Conservation (phyloP, 2,329 filamentous ascomycete species). For the Botrytis paeoniae region DNA sequence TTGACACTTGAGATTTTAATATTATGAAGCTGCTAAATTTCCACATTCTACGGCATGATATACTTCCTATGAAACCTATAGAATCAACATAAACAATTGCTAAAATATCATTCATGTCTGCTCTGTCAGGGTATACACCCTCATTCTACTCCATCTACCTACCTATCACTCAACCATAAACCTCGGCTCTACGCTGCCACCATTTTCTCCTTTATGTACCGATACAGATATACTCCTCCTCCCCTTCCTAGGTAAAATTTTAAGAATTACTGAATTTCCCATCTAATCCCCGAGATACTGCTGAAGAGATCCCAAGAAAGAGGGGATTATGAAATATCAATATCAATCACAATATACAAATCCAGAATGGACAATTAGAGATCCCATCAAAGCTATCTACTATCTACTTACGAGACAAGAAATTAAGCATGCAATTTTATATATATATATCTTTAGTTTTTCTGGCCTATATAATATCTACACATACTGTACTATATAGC, state of each 20-base stretch:
- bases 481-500: neutral
- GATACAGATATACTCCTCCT: neutral
- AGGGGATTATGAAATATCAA: neutral
- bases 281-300: neutral
- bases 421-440: fast-evolving
- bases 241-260: neutral
- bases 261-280: neutral
- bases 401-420: neutral
- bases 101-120: neutral
- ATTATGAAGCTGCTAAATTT: neutral
- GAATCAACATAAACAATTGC: neutral
- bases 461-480: neutral
- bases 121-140: neutral
- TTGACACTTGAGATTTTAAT: neutral
- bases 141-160: neutral
- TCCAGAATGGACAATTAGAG: neutral
- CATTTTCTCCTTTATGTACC: too few species aligned
- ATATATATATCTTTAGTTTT: neutral
- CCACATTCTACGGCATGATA: neutral
- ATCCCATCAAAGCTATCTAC: neutral
- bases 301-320: neutral
- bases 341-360: neutral
- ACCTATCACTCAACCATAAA: neutral
- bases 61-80: neutral
- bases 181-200: neutral